Evolutionary conservation across 2,329 filamentous ascomycete genomes (phyloP).

Genomic region (Neonectria coccinea): DNA sequence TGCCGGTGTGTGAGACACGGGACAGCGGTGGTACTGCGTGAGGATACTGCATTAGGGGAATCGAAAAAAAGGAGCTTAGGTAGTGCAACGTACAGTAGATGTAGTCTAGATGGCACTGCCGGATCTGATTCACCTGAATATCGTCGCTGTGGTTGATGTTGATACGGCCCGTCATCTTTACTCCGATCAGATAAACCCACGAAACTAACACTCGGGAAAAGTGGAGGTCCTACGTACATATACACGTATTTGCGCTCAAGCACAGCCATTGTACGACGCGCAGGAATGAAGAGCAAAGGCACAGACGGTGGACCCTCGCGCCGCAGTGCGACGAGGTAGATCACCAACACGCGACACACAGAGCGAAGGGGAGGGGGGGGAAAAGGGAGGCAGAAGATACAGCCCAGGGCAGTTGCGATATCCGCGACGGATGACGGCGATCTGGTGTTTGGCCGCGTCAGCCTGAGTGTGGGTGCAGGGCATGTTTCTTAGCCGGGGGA

Average conservation of each 20-base stretch:
- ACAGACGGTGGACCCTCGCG: not conserved
- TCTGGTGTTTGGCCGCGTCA: constrained; percentile 4
- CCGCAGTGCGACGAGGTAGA: not conserved
- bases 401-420: not conserved
- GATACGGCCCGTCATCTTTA: not conserved
- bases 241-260: constrained; percentile 15
- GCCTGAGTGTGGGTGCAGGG: not conserved
- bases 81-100: not conserved
- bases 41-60: not conserved
- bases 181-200: not conserved
- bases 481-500: not conserved
- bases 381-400: not conserved
- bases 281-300: not conserved
- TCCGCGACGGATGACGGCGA: not conserved
- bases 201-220: constrained; percentile 9
- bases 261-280: not conserved
- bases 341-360: constrained; percentile 3
- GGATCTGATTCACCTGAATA: not conserved
- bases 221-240: constrained; percentile 21
- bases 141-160: not conserved
- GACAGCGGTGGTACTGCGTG: not conserved
- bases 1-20: constrained; percentile 5
- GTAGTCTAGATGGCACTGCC: not conserved
- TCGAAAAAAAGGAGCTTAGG: not conserved
- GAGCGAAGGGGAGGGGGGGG: not conserved